Base-by-base conservation (phyloP, 805 yeast species). In the Suhomyces prunicola region DNA sequence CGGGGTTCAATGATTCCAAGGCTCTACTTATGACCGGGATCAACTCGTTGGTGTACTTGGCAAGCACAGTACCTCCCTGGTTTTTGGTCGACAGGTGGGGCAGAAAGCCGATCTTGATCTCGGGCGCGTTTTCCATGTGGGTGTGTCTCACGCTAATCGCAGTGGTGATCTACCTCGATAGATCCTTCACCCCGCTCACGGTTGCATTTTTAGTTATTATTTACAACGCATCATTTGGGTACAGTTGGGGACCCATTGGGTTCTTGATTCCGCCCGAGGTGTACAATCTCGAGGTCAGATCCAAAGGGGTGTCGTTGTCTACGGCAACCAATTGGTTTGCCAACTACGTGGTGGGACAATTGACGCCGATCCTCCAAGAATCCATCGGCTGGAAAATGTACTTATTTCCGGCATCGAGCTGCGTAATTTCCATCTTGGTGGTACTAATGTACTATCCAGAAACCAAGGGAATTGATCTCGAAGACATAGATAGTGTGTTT, bases 221-320 rank as follows among this genome's bases (percentile, higher is more conserved):
- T 6, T 76, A 74, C 60, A 75, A 75, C 48, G 79, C 77, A 1
- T 65, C 72, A 4, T 75, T 75, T 59, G 80, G 80, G 4, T 75
- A 66, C 60, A 70, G 76, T 54, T 75, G 79, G 79, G 80, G 80
- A 5, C 80, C 80, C 5, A 68, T 75, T 26, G 79, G 78, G 17
- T 75, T 72, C 44, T 67, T 75, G 42, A 68, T 74, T 40, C 78
- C 78, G 1, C 78, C 79, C 1, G 80, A 75, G 56, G 77, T 73
- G 41, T 72, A 67, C 52, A 79, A 79, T 10, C 63, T 76, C 51
- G 71, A 77, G 9, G 71, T 74, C 36, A 59, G 80, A 51, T 63
- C 76, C 31, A 74, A 74, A 56, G 80, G 80, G 15, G 79, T 74
- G 9, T 74, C 78, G 8, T 57, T 76, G 7, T 72, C 78, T 3